Percentiles rank a stretch among this genome's conserved stretches.
These are phyloP conservation scores for Aspergillus intermedius DNA, from an alignment of 2,329 filamentous ascomycete genomes.

Conservation along the genomic window DNA sequence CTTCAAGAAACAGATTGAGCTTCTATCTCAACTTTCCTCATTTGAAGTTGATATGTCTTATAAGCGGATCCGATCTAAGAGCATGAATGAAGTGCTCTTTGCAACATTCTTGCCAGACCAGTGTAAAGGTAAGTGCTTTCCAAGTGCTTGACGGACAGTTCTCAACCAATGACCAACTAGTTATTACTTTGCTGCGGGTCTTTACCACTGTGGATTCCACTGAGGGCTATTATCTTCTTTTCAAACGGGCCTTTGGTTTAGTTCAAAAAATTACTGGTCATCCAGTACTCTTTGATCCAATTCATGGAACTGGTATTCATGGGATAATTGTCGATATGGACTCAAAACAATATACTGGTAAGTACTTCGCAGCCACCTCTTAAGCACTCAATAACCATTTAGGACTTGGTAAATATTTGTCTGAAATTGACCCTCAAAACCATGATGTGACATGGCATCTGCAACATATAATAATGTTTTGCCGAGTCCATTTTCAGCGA, in stretches of 20 bases:
- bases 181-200: background rate
- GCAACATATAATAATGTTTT: conserved; percentile 7
- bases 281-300: background rate
- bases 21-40: background rate
- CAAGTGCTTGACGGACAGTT: background rate
- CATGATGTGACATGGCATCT: conserved; percentile 5
- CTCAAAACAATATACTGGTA: background rate
- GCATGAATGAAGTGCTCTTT: background rate
- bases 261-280: background rate
- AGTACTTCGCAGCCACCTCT: background rate
- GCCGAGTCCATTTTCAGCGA: conserved; percentile 6
- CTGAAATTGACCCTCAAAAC: conserved; percentile 4
- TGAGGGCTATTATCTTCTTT: background rate
- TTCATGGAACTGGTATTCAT: background rate
- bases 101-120: background rate
- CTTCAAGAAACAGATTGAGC: background rate
- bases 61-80: background rate
- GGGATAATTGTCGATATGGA: background rate
- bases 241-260: background rate
- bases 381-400: background rate
- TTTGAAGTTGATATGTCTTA: background rate
- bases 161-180: background rate
- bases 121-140: background rate
- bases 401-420: conserved; percentile 5
- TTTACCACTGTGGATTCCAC: background rate